Conservation (phyloP, 2,329 filamentous ascomycete genomes). For the Purpureocillium lavendulum region DNA sequence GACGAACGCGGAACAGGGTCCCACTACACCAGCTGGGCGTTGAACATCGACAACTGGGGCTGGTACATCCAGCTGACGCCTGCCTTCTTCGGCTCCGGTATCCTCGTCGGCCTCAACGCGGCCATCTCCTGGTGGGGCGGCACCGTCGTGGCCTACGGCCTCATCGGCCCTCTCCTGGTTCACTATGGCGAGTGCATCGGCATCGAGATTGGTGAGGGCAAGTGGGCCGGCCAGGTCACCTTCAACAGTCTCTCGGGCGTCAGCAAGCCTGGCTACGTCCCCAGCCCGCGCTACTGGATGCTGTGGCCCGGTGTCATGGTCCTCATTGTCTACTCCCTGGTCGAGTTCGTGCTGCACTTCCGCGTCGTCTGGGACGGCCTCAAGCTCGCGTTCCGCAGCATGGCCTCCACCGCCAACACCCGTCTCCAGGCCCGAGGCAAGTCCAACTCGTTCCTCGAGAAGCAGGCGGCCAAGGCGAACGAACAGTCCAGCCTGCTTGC, state of each 20-base stretch:
- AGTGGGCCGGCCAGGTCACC: constrained; percentile 20
- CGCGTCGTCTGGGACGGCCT: constrained; percentile 25
- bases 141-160: constrained; percentile 44
- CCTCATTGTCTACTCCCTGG: constrained; percentile 30
- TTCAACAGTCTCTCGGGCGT: constrained; percentile 23
- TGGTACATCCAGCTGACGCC: constrained; percentile 53
- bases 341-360: constrained; percentile 32
- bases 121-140: constrained; percentile 50
- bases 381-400: constrained; percentile 23
- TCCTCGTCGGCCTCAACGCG: constrained; percentile 44
- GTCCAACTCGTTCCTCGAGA: constrained; percentile 21
- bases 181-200: constrained; percentile 45
- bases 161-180: constrained; percentile 38
- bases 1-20: constrained; percentile 22
- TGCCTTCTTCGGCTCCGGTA: constrained; percentile 50
- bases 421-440: constrained; percentile 21
- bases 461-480: constrained; percentile 25
- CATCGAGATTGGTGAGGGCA: constrained; percentile 15
- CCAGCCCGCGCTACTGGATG: constrained; percentile 33
- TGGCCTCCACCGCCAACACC: constrained; percentile 20
- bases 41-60: constrained; percentile 51
- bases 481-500: constrained; percentile 22
- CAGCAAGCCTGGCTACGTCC: constrained; percentile 15
- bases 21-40: constrained; percentile 38
- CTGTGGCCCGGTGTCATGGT: constrained; percentile 36